Evolutionary conservation across 257 asterid species (phyloP), one percentile per base, ranked within the genome.

Genomic region (Salvia rosmarinus): DNA sequence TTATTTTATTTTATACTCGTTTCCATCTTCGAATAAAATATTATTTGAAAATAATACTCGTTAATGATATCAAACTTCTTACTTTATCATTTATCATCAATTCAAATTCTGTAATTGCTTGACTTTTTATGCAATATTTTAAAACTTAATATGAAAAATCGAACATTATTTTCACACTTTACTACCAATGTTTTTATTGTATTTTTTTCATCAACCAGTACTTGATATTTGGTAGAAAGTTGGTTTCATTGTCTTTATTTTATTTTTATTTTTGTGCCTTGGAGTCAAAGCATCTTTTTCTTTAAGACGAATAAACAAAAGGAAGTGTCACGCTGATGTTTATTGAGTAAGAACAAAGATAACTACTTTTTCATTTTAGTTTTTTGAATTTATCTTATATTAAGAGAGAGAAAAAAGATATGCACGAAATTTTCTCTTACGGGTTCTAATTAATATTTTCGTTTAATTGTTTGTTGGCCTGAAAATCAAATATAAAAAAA

Each of bases 151-250:
- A 13, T 5, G 13, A 13, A 19, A n/a, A 57, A 12, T 57, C 12
- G 6, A 55, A 55, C 16, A 12, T 9, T 37, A 2, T 21, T 64
- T 25, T 51, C 55, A 13, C 14, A 25, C 64, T 37, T 54, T 17
- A 5, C 19, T 8, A 1, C 0, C 3, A 12, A 17, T 19, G 0
- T 54, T 39, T n/a, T 16, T 13, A 1, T 0, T 11, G n/a, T 9
- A 2, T 10, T 34, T 37, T 19, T 28, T 16, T 8, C 11, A 44
- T 25, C 30, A 25, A 1, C 3, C 56, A 43, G 9, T 35, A 10
- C 32, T 56, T 40, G 17, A 37, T 12, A 54, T 63, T 77, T 47
- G n/a, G n/a, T n/a, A n/a, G n/a, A n/a, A 73, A 76, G n/a, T n/a
- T 77, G 79, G 77, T 63, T 13, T 68, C 70, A 9, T 46, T 46